phyloP scores from a whole-genome alignment of 345 rosid species.

The Odontarrhena argentea region DNA sequence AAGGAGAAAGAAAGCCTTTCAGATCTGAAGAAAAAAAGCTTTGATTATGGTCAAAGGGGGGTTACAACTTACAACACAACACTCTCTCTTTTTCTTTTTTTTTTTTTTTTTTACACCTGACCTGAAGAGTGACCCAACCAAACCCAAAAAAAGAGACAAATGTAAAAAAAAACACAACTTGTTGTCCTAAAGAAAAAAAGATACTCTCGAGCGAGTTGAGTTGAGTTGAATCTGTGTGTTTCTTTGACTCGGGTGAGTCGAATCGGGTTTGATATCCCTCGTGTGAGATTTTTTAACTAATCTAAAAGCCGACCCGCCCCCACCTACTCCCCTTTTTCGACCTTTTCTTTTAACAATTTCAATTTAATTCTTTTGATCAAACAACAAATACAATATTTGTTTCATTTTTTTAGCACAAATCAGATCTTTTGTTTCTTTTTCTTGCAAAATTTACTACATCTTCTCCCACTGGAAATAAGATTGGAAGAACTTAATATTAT shows the following conservation, averaged over 20 bases:
- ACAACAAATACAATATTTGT: conserved; percentile 18
- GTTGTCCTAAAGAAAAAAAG: background rate
- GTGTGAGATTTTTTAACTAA: conserved; percentile 34
- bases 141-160: background rate
- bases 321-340: conserved; percentile 40
- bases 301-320: conserved; percentile 36
- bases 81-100: conserved; percentile 19
- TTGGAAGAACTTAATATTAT: too few relatives aligned
- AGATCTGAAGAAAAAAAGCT: conserved; percentile 39
- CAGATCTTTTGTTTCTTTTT: too few relatives aligned
- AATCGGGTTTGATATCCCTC: conserved; percentile 32
- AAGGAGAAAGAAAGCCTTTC: conserved; percentile 21
- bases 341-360: background rate
- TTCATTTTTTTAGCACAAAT: background rate
- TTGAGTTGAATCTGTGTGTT: conserved; percentile 33
- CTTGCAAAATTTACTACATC: too few relatives aligned
- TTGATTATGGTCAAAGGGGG: conserved; percentile 40
- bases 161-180: conserved; percentile 21
- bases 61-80: conserved; percentile 18
- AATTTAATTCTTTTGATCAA: background rate
- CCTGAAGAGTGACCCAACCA: conserved; percentile 44
- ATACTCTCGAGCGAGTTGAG: conserved; percentile 23
- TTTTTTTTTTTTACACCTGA: conserved; percentile 35
- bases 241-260: conserved; percentile 35
- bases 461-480: too few relatives aligned